phyloP scores from a whole-genome alignment of 495 filamentous ascomycete species.

The Penicillium egyptiacum region DNA sequence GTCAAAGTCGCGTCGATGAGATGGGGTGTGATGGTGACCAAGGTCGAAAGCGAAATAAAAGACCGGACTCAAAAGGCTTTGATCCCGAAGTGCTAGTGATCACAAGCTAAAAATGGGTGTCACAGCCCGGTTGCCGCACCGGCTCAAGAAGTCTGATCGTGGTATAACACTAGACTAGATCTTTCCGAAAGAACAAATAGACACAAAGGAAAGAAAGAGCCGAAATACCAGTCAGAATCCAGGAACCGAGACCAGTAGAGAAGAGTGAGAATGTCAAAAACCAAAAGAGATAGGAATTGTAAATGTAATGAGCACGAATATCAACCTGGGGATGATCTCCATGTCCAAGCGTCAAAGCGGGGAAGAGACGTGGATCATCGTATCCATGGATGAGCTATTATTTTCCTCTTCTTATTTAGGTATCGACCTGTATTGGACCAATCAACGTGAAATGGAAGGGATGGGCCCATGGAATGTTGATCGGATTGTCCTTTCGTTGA shows the following conservation, averaged over 20 bases:
- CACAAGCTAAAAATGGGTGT: not conserved
- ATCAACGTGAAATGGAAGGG: conserved; percentile 20
- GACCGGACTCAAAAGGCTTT: not conserved
- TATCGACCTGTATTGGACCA: conserved; percentile 10
- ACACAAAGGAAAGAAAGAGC: not conserved
- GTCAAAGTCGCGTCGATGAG: conserved; percentile 2
- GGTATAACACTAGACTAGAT: not conserved
- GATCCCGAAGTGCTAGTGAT: not conserved
- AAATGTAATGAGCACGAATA: not conserved
- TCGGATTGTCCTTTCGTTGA: conserved; percentile 21
- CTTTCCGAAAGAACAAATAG: not conserved
- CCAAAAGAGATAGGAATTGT: not conserved
- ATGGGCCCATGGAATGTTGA: conserved; percentile 26
- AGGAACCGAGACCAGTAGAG: not conserved
- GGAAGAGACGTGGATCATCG: conserved; percentile 14
- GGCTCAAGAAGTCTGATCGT: not conserved
- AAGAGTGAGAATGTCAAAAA: not conserved
- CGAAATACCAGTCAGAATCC: not conserved
- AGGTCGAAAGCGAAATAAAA: conserved; percentile 3
- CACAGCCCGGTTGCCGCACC: not conserved
- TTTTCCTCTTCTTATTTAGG: not conserved
- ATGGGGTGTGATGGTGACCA: not conserved
- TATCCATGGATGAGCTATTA: not conserved
- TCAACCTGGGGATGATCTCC: conserved; percentile 16
- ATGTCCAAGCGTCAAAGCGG: conserved; percentile 25